Evolutionary conservation across 768 basidiomycete genomes (phyloP).

Genomic region (Strobilomyces echinocephalus): DNA sequence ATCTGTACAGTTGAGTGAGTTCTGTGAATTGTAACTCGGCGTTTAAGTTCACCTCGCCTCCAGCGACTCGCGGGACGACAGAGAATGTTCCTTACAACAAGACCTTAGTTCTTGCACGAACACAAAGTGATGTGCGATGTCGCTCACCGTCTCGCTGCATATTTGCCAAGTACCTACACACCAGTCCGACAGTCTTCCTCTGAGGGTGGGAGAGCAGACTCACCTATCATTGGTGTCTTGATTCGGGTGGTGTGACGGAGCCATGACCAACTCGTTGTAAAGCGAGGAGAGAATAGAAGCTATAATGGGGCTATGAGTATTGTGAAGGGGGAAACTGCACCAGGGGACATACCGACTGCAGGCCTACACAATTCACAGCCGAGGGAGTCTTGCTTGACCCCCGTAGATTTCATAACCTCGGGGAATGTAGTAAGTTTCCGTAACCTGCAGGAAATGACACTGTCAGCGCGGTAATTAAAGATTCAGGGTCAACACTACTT

Average conservation of each 20-base stretch:
- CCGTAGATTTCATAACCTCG: slow-evolving; percentile 48
- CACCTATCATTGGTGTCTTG: slow-evolving; percentile 65
- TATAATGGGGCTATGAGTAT: slow-evolving; percentile 1
- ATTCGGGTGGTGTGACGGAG: slow-evolving; percentile 57
- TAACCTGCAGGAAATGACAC: slow-evolving; percentile 30
- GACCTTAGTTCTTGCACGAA: background rate
- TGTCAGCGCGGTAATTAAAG: background rate
- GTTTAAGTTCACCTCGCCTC: slow-evolving; percentile 46
- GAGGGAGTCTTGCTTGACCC: slow-evolving; percentile 42
- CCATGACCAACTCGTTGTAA: slow-evolving; percentile 64
- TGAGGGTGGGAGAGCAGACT: background rate
- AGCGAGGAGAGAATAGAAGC: slow-evolving; percentile 42
- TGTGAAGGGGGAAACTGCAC: background rate
- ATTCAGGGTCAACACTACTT: slow-evolving; percentile 28
- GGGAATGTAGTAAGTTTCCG: slow-evolving; percentile 55
- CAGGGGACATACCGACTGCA: slow-evolving; percentile 40
- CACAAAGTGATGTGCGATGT: background rate
- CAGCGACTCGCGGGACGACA: slow-evolving; percentile 67
- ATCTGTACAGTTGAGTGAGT: slow-evolving; percentile 25
- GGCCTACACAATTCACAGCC: slow-evolving; percentile 79
- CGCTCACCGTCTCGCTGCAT: slow-evolving; percentile 58
- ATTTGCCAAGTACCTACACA: slow-evolving; percentile 55
- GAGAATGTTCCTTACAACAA: slow-evolving; percentile 49
- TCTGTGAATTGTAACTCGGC: too few species aligned
- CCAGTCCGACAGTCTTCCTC: background rate